Evolutionary conservation across 2,329 filamentous ascomycete genomes (phyloP).

Genomic region (Ophiocordyceps polyrhachis-furcata): DNA sequence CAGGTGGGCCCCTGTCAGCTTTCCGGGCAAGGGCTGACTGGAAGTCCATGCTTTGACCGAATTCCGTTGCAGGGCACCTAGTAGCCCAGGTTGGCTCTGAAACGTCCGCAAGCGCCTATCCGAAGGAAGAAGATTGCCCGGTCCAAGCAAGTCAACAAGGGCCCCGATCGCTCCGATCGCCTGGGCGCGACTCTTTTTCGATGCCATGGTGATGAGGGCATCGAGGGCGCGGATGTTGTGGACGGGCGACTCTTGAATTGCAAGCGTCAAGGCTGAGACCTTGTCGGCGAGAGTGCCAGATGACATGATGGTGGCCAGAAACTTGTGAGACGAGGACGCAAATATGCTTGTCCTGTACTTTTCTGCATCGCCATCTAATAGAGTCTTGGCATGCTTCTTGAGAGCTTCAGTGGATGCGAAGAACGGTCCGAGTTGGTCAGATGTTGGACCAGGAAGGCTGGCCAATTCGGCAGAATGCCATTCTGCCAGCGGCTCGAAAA

Average conservation of each 20-base stretch:
- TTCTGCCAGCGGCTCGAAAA: slow-evolving; percentile 37
- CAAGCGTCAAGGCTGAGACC: slow-evolving; percentile 82
- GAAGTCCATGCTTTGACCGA: slow-evolving; percentile 41
- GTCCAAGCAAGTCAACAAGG: slow-evolving; percentile 82
- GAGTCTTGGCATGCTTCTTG: slow-evolving; percentile 50
- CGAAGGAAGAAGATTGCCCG: slow-evolving; percentile 66
- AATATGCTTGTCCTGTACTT: slow-evolving; percentile 57
- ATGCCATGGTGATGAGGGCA: slow-evolving; percentile 62
- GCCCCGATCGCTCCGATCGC: slow-evolving; percentile 85
- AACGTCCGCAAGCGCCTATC: slow-evolving; percentile 71
- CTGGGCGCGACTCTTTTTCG: slow-evolving; percentile 83
- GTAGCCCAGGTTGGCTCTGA: slow-evolving; percentile 56
- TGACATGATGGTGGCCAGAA: slow-evolving; percentile 91
- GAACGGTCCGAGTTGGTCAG: slow-evolving; percentile 26
- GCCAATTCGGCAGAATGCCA: slow-evolving; percentile 31
- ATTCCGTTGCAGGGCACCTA: slow-evolving; percentile 48
- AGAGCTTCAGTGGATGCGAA: slow-evolving; percentile 27
- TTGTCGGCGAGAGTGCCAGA: slow-evolving; percentile 95
- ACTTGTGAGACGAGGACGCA: slow-evolving; percentile 78
- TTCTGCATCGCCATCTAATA: slow-evolving; percentile 62
- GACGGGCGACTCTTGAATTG: slow-evolving; percentile 87
- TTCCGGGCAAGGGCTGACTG: slow-evolving; percentile 53
- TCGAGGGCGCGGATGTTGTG: slow-evolving; percentile 86
- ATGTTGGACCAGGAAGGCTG: slow-evolving; percentile 22
- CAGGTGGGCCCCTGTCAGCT: slow-evolving; percentile 57